phyloP scores from a whole-genome alignment of 768 basidiomycete genomes.

The Lenzites betulinus region DNA sequence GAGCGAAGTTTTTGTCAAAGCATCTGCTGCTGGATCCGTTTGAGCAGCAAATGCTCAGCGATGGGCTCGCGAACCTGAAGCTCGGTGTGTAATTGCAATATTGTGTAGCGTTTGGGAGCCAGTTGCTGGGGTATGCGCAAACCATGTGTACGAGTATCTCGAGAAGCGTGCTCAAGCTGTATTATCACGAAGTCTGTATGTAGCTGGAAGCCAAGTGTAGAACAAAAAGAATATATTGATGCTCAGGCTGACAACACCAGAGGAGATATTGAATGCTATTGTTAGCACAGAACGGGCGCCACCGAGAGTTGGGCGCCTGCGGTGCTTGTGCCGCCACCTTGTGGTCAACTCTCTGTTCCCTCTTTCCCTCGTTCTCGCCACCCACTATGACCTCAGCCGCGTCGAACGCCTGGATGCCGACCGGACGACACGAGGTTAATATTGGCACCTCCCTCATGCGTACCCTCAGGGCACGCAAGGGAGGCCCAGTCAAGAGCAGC shows the following conservation, averaged over 20 bases:
- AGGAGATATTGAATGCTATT: not conserved
- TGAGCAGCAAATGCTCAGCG: not conserved
- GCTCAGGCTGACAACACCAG: no score
- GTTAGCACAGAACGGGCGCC: not conserved
- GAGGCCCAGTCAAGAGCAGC: conserved; percentile 44
- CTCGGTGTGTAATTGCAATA: not conserved
- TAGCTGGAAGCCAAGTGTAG: no score
- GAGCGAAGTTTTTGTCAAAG: not conserved
- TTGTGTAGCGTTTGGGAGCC: no score
- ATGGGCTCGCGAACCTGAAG: not conserved
- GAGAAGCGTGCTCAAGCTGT: no score
- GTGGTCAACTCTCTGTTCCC: not conserved
- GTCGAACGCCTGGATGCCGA: conserved; percentile 55
- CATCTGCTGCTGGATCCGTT: not conserved
- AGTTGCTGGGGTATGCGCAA: no score
- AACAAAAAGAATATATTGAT: no score
- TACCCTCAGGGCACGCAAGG: conserved; percentile 69
- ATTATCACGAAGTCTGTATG: no score
- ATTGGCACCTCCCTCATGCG: conserved; percentile 65
- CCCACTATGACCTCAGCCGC: conserved; percentile 44
- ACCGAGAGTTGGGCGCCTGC: not conserved
- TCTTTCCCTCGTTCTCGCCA: conserved; percentile 11
- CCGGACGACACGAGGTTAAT: conserved; percentile 59
- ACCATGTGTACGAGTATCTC: no score
- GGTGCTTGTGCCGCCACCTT: not conserved